These are phyloP conservation scores for Cochlearia excelsa DNA, from an alignment of 345 rosid genomes.

Conservation along the genomic window DNA sequence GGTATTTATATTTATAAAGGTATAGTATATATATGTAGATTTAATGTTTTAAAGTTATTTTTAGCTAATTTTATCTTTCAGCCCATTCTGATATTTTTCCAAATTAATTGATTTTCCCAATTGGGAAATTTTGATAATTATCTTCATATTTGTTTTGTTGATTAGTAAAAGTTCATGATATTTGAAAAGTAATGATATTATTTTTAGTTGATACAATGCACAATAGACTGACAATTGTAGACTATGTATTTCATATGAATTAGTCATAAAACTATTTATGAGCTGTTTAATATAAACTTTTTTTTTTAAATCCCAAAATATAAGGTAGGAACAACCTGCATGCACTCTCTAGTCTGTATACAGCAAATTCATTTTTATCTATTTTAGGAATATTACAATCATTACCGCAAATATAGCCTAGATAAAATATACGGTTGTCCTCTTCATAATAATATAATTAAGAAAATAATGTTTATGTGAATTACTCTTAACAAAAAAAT, in stretches of 20 bases:
- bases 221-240: not conserved
- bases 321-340: no score
- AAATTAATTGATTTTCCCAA: not conserved
- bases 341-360: not conserved
- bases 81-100: not conserved
- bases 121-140: not conserved
- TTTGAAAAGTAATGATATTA: not conserved
- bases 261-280: not conserved
- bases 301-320: not conserved
- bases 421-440: conserved; percentile 10
- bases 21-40: not conserved
- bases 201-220: not conserved
- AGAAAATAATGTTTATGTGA: no score
- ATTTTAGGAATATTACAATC: not conserved
- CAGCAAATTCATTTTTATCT: not conserved
- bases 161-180: not conserved
- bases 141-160: not conserved
- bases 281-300: not conserved
- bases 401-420: not conserved
- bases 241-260: no score
- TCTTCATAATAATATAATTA: not conserved
- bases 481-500: no score
- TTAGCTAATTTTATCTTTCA: not conserved
- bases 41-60: not conserved
- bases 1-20: not conserved